Percentiles rank a stretch among this genome's conserved stretches.
phyloP scores from a whole-genome alignment of 768 basidiomycete genomes.

The Hirschioporus abietinus region DNA sequence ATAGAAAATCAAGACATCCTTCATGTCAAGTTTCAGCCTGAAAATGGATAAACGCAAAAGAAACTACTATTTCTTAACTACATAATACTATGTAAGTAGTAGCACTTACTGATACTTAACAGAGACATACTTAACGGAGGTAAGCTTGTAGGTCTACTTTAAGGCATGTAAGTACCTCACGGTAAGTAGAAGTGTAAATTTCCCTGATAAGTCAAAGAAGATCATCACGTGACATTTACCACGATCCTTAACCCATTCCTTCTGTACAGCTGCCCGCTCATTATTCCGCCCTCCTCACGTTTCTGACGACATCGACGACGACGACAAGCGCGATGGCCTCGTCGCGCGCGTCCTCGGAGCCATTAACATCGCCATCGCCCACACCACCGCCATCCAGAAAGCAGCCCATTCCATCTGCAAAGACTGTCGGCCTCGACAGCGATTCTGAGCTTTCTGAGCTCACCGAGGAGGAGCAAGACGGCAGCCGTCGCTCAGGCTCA shows the following conservation, averaged over 20 bases:
- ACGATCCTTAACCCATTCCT: not conserved
- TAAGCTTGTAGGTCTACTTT: no score
- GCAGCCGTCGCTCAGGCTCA: constrained; percentile 21
- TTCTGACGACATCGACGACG: constrained; percentile 7
- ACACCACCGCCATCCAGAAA: constrained; percentile 35
- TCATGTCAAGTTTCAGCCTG: not conserved
- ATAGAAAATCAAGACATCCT: no score
- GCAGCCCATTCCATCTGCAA: constrained; percentile 22
- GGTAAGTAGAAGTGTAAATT: no score
- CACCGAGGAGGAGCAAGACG: constrained; percentile 74
- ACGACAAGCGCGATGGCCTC: not conserved
- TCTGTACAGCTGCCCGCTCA: not conserved
- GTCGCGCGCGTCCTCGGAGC: constrained; percentile 58
- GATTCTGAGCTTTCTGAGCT: constrained; percentile 81
- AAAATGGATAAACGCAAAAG: not conserved
- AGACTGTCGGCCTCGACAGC: constrained; percentile 42
- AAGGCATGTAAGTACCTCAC: no score
- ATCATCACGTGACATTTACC: not conserved
- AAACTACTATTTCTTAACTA: no score
- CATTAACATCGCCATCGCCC: constrained; percentile 64
- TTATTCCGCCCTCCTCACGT: not conserved
- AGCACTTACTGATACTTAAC: no score
- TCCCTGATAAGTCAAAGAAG: no score
- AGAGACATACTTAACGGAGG: no score
- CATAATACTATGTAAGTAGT: no score